Evolutionary conservation across 2,329 filamentous ascomycete species (phyloP).

Genomic region (Aspergillus viridinutans): DNA sequence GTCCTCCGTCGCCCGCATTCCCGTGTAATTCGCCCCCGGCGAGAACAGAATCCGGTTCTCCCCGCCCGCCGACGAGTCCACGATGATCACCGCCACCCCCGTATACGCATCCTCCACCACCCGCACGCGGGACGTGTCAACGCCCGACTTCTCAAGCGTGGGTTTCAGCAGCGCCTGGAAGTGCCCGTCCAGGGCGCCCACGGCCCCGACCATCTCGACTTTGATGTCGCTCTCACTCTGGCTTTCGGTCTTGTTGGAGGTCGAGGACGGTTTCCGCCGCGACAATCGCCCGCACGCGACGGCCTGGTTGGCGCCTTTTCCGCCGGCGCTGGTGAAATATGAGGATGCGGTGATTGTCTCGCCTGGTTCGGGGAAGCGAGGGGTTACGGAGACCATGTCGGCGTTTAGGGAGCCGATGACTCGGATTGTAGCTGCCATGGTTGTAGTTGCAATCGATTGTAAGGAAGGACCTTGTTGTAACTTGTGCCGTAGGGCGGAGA

Average conservation of each 20-base stretch:
- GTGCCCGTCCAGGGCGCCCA: constrained; percentile 58
- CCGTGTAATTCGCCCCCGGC: constrained; percentile 63
- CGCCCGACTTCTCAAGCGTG: constrained; percentile 58
- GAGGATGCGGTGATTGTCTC: constrained; percentile 79
- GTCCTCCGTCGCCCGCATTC: constrained; percentile 37
- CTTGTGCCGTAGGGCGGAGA: not conserved
- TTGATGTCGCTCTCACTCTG: constrained; percentile 29
- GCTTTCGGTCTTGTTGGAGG: constrained; percentile 5
- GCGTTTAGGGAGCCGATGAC: constrained; percentile 92
- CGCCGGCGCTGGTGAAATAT: constrained; percentile 77
- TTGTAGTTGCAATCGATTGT: not conserved
- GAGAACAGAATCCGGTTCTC: constrained; percentile 74
- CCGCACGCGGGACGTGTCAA: constrained; percentile 55
- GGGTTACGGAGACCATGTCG: constrained; percentile 84
- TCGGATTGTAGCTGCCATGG: constrained; percentile 58
- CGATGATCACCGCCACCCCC: constrained; percentile 70
- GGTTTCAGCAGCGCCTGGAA: constrained; percentile 59
- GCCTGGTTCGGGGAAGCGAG: constrained; percentile 75
- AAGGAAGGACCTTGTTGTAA: no score
- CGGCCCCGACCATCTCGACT: constrained; percentile 70
- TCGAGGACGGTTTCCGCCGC: constrained; percentile 41
- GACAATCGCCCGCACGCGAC: constrained; percentile 83
- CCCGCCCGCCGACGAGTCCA: constrained; percentile 63
- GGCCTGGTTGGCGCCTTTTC: constrained; percentile 95
- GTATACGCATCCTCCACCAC: constrained; percentile 51